Conservation (phyloP, 805 yeast species). For the Saturnispora saitoi region DNA sequence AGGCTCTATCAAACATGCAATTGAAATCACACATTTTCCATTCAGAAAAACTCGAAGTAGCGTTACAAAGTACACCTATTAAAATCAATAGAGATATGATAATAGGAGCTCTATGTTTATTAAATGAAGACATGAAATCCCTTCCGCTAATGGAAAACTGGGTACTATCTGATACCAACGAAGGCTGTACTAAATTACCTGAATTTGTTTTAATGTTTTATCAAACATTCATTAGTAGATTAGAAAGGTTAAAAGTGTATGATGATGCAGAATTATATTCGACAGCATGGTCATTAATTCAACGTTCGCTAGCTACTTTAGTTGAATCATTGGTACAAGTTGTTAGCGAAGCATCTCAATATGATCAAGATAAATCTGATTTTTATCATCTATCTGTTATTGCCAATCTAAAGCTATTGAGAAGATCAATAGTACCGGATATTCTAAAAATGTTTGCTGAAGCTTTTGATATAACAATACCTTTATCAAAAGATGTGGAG, state of each 20-base stretch:
- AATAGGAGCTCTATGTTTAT: conserved; percentile 20
- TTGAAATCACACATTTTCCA: conserved; percentile 30
- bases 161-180: conserved; percentile 22
- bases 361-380: conserved; percentile 19
- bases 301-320: conserved; percentile 27
- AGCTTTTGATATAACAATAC: conserved; percentile 38
- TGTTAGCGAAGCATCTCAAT: conserved; percentile 14
- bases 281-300: conserved; percentile 29
- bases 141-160: conserved; percentile 32
- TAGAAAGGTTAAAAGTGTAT: conserved; percentile 18
- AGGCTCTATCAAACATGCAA: conserved; percentile 29
- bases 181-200: conserved; percentile 32
- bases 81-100: conserved; percentile 22
- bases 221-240: conserved; percentile 27
- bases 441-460: conserved; percentile 42
- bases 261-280: conserved; percentile 15
- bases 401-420: conserved; percentile 44
- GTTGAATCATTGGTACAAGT: conserved; percentile 40
- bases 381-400: conserved; percentile 32
- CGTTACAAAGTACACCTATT: conserved; percentile 8
- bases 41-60: conserved; percentile 29
- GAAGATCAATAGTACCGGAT: conserved; percentile 38
- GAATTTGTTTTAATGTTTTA: conserved; percentile 33
- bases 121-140: conserved; percentile 21
- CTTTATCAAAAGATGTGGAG: conserved; percentile 33